Conservation (phyloP, 805 yeast species). For the Yamadazyma sp. region DNA sequence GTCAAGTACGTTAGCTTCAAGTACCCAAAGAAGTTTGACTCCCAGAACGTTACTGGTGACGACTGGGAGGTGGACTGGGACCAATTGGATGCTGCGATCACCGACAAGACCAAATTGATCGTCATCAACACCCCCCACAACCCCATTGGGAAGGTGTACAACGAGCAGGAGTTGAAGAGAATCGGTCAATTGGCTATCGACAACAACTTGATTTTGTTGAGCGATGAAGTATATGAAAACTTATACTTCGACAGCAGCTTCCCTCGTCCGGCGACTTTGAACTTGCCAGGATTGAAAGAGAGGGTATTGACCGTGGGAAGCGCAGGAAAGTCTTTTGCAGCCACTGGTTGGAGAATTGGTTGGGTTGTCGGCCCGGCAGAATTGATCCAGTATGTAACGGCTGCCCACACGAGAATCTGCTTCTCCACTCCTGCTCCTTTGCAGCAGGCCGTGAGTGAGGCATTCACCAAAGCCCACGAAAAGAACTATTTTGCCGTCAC, state of each 20-base stretch:
- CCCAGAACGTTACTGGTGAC: conserved; percentile 65
- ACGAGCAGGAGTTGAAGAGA: conserved; percentile 65
- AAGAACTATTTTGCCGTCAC: conserved; percentile 70
- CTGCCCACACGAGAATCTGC: conserved; percentile 94
- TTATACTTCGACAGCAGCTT: conserved; percentile 68
- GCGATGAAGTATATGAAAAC: conserved; percentile 96
- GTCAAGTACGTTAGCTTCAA: conserved; percentile 83
- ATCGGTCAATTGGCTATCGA: conserved; percentile 85
- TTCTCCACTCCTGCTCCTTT: conserved; percentile 88
- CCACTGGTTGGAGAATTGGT: conserved; percentile 98
- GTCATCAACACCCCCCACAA: conserved; percentile 94
- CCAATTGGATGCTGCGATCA: conserved; percentile 69
- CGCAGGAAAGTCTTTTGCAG: conserved; percentile 98
- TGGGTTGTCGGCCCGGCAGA: conserved; percentile 91
- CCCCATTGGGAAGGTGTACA: conserved; percentile 90
- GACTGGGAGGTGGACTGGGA: conserved; percentile 88
- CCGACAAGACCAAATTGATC: conserved; percentile 76
- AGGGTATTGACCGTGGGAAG: conserved; percentile 91
- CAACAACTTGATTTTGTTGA: conserved; percentile 75
- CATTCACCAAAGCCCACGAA: conserved; percentile 60
- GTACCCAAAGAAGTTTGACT: conserved; percentile 72
- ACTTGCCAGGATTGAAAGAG: conserved; percentile 67
- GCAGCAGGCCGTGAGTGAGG: conserved; percentile 88
- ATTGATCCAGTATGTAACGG: conserved; percentile 72
- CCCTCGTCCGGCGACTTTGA: conserved; percentile 78